These are phyloP conservation scores for Rossbeevera mucosa DNA, from an alignment of 768 basidiomycete genomes.

Conservation along the genomic window DNA sequence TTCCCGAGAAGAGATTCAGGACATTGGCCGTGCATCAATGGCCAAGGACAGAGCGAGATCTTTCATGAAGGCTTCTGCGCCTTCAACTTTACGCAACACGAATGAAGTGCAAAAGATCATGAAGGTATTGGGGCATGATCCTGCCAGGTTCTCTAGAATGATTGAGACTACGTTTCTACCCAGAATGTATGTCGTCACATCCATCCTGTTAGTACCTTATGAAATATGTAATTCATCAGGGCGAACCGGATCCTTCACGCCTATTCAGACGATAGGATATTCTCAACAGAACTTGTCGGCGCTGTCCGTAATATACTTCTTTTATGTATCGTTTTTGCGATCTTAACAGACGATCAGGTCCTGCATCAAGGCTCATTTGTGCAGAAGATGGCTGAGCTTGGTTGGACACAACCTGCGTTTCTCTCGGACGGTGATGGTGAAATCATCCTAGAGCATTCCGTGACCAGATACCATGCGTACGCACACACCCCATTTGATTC, in stretches of 20 bases:
- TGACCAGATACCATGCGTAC: constrained; percentile 56
- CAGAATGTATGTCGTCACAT: constrained; percentile 17
- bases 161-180: constrained; percentile 5
- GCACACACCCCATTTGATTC: constrained; percentile 2
- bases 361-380: constrained; percentile 54
- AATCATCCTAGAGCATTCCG: constrained; percentile 42
- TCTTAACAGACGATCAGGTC: constrained; percentile 31
- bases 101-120: constrained; percentile 2
- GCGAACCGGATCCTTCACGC: constrained; percentile 39
- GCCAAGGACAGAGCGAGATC: constrained; percentile 18
- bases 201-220: neutral
- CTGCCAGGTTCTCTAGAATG: constrained; percentile 2
- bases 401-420: constrained; percentile 45
- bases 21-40: constrained; percentile 18
- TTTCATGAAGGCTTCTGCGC: neutral
- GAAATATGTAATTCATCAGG: constrained; percentile 16
- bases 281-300: constrained; percentile 52
- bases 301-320: constrained; percentile 36
- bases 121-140: constrained; percentile 5
- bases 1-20: constrained; percentile 16
- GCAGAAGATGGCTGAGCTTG: constrained; percentile 47
- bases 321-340: neutral
- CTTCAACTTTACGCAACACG: neutral
- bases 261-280: constrained; percentile 46
- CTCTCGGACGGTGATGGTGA: constrained; percentile 37